Conservation (phyloP, 805 yeast genomes). For the Metschnikowia matae region DNA sequence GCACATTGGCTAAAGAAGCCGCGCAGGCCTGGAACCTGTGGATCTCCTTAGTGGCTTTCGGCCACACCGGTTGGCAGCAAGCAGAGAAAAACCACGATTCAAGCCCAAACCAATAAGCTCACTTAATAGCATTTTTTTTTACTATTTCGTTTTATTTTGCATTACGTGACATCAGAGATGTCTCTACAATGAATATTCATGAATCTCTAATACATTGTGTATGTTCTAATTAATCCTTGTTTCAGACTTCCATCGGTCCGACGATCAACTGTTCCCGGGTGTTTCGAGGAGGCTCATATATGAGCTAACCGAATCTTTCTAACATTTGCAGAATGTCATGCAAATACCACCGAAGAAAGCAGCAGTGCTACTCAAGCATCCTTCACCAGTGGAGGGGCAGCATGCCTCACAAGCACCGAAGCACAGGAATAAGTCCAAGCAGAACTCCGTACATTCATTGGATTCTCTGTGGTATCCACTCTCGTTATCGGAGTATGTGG, state of each 20-base stretch:
- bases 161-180: background rate
- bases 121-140: background rate
- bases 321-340: conserved; percentile 32
- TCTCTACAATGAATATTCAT: background rate
- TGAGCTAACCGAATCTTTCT: background rate
- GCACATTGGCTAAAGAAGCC: conserved; percentile 2
- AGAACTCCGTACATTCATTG: conserved; percentile 42
- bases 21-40: background rate
- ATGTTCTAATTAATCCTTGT: background rate
- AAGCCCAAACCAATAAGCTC: background rate
- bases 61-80: no score
- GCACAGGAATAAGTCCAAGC: conserved; percentile 34
- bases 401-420: conserved; percentile 39
- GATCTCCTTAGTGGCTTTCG: background rate
- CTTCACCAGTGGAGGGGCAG: conserved; percentile 41
- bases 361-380: conserved; percentile 34
- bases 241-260: background rate
- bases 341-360: conserved; percentile 35
- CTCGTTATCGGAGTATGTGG: conserved; percentile 11
- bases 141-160: no score
- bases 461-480: conserved; percentile 37
- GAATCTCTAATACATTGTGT: background rate
- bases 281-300: background rate
- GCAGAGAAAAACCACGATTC: background rate
- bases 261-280: background rate